Base-by-base conservation (phyloP, 2,329 filamentous ascomycete genomes). In the Didymellaceae sp. region DNA sequence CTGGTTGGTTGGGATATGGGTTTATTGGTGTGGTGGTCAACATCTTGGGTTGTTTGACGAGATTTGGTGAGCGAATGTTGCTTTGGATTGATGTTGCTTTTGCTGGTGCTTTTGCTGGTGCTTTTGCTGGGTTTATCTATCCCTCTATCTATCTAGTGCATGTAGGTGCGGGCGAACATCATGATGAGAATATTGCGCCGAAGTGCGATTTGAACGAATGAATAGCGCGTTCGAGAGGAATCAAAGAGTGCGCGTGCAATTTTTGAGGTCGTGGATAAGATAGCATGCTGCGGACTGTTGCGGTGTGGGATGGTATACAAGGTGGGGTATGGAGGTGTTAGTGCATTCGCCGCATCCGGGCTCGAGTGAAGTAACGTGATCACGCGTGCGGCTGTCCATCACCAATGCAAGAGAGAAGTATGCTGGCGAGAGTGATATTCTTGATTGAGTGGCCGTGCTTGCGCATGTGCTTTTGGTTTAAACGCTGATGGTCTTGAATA, bases 401-500 rank as follows among this genome's bases (percentile, higher is more conserved):
- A 28, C 10, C 26, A 7, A 25, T 28, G n/a, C n/a, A n/a, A n/a
- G n/a, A 21, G 20, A 10, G 22, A 17, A 14, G 21, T 20, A 25
- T n/a, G 16, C 39, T 40, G 44, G 34, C 22, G 9, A 26, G 17
- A 14, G 17, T 34, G 31, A 17, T 39, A 39, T 6, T 51, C 39
- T 45, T 45, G 14, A n/a, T n/a, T n/a, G n/a, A n/a, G n/a, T n/a
- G n/a, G n/a, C n/a, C n/a, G n/a, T n/a, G n/a, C n/a, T n/a, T n/a
- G n/a, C n/a, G n/a, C n/a, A 33, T 28, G 31, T 33, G 34, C 42
- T 42, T 41, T 34, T 16, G 32, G 25, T 32, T 24, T 70, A 74
- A n/a, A 74, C 72, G 57, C 68, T 73, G 59, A 73, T 72, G 1
- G 71, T 73, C 58, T 75, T 75, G 68, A 75, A 74, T 2, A 74